These are phyloP conservation scores for Rhynchosporium agropyri DNA, from an alignment of 2,329 filamentous ascomycete genomes.

Conservation along the genomic window DNA sequence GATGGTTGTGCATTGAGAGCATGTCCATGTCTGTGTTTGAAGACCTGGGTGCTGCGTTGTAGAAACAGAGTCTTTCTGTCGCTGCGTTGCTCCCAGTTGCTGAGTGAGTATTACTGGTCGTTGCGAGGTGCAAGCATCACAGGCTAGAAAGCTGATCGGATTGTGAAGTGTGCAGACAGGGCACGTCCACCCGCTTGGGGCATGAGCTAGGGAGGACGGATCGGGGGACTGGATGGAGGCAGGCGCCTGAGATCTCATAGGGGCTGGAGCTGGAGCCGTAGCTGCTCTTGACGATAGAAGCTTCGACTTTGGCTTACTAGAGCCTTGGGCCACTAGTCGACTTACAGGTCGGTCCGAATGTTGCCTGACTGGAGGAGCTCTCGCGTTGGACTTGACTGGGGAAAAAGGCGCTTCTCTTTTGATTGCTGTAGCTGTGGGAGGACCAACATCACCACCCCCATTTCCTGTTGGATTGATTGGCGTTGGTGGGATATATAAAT, in stretches of 20 bases:
- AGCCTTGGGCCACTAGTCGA: constrained; percentile 35
- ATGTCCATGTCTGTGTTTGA: constrained; percentile 49
- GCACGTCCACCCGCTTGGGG: constrained; percentile 57
- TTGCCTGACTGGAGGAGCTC: constrained; percentile 28
- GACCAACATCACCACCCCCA: constrained; percentile 35
- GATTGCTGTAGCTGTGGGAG: constrained; percentile 19
- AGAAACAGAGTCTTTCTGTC: constrained; percentile 14
- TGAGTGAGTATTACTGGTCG: constrained; percentile 43
- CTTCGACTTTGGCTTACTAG: constrained; percentile 31
- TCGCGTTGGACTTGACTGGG: constrained; percentile 13
- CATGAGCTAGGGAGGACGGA: constrained; percentile 18
- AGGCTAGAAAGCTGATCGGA: constrained; percentile 52
- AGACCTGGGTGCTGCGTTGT: constrained; percentile 23
- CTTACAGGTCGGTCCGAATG: constrained; percentile 34
- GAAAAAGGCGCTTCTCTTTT: constrained; percentile 24
- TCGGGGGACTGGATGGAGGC: constrained; percentile 2
- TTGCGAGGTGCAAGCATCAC: constrained; percentile 58
- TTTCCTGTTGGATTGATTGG: constrained; percentile 40
- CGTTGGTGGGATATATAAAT: constrained; percentile 38
- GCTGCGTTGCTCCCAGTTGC: constrained; percentile 29
- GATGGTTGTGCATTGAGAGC: constrained; percentile 53
- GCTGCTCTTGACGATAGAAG: constrained; percentile 23
- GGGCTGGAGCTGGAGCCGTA: constrained; percentile 17
- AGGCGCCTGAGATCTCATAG: background rate
- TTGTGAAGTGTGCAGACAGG: constrained; percentile 60